Base-by-base conservation (phyloP, 225 moss, liverwort and hornwort species). In the Polytrichum commune region DNA sequence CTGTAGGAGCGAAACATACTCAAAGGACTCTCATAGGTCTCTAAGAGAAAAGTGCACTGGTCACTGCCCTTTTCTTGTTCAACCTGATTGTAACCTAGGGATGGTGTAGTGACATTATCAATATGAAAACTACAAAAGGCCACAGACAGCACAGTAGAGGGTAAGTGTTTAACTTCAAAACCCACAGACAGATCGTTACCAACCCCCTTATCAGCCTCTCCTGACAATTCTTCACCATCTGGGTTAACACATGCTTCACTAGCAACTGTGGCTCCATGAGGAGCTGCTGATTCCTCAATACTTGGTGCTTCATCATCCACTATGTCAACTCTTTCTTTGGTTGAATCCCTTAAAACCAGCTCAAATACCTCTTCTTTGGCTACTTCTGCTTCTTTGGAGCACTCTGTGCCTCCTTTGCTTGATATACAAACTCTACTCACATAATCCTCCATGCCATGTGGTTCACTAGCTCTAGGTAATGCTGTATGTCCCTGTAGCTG, bases 21-120 rank as follows among this genome's bases (percentile, higher is more conserved):
- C 56, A 93, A 80, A 26, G 93, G 93, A 68, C 93, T 93, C 72
- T 89, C 88, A 66, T 91, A 93, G 64, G 76, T 72, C 55, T 70
- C 70, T 69, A 74, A 55, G 13, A 29, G 71, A 35, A 80, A 76
- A 7, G 33, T 60, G 67, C 46, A 55, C 55, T 76, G 70, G 32
- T 67, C 73, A 19, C 56, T 67, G 46, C 55, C 73, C 27, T 74
- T 79, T 23, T 79, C 73, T 73, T 29, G 29, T 18, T 62, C 58
- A 53, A 61, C 29, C 66, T 79, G 79, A 18, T 75, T 75, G 56
- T 30, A 67, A 70, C 65, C 55, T 20, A 79, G 62, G 66, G 56
- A 73, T 58, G 72, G 83, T 55, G 83, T 19, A 19, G 73, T 62
- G 6, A 22, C 3, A 57, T 25, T 76, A 67, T 56, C 66, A 66